These are phyloP conservation scores for Pugionium cornutum DNA, from an alignment of 345 rosid genomes.

Conservation along the genomic window DNA sequence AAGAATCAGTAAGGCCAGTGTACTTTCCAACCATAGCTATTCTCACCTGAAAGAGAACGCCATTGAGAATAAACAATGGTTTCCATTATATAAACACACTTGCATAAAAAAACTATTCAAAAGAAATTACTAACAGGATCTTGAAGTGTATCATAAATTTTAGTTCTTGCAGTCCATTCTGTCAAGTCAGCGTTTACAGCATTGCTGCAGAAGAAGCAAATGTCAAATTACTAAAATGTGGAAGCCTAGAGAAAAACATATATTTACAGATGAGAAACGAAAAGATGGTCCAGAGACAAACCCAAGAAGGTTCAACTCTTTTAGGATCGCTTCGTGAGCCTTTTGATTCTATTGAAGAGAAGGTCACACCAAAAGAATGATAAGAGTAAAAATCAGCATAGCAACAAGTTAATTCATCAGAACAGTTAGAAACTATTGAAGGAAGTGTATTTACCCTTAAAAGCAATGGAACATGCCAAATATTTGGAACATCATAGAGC, in stretches of 20 bases:
- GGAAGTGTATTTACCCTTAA: neutral
- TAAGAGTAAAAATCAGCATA: too few species aligned
- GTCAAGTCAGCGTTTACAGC: neutral
- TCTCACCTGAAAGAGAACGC: neutral
- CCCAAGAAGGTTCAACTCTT: neutral
- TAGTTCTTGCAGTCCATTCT: neutral
- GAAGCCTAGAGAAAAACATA: neutral
- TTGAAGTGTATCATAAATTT: neutral
- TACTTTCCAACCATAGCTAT: neutral
- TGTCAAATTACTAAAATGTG: neutral
- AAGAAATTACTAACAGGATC: neutral
- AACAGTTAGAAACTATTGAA: neutral
- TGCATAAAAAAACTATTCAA: too few species aligned
- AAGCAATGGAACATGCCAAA: neutral
- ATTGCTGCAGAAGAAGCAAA: neutral
- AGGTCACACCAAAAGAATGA: neutral
- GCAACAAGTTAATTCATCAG: neutral
- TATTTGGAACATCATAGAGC: neutral
- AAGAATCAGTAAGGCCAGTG: neutral
- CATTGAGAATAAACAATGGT: neutral
- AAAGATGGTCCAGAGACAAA: neutral
- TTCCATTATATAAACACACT: too few species aligned
- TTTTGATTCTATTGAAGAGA: neutral
- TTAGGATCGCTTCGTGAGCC: neutral
- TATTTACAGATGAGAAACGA: neutral